Conservation (phyloP, 306 rosid genomes). For the Dalbergia cultrata region DNA sequence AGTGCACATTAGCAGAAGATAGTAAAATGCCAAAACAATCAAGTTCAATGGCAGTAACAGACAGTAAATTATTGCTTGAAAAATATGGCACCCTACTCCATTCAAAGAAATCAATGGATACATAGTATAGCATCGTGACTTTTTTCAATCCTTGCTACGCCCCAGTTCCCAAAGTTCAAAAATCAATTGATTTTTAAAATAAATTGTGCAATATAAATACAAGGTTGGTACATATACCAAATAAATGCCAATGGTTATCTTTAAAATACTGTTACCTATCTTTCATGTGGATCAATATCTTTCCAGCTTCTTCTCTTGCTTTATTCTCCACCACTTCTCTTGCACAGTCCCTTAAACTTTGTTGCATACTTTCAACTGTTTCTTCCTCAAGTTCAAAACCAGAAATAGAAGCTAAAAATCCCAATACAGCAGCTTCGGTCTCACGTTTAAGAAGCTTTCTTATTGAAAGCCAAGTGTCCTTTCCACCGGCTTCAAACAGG, state of each 20-base stretch:
- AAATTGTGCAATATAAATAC: neutral
- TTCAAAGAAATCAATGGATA: constrained; percentile 16
- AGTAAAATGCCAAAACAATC: constrained; percentile 13
- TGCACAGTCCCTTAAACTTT: constrained; percentile 66
- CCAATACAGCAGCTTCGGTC: constrained; percentile 63
- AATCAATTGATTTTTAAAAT: constrained; percentile 17
- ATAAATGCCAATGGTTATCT: neutral
- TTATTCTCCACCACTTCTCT: constrained; percentile 79
- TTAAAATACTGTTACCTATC: constrained; percentile 67
- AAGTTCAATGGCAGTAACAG: neutral
- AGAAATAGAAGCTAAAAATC: constrained; percentile 57
- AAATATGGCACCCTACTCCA: constrained; percentile 25
- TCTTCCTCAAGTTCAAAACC: constrained; percentile 83
- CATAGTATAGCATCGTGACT: neutral
- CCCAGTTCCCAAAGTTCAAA: constrained; percentile 11
- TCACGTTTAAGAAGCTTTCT: constrained; percentile 77
- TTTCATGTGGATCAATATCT: constrained; percentile 83
- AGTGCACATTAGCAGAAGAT: neutral
- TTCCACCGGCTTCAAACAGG: constrained; percentile 74
- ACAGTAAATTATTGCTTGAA: constrained; percentile 26
- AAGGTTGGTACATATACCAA: constrained; percentile 23
- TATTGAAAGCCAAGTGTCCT: constrained; percentile 78
- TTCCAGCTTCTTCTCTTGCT: constrained; percentile 88
- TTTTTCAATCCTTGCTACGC: constrained; percentile 1
- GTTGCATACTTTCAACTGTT: constrained; percentile 60